phyloP scores from a whole-genome alignment of 75 land plant species.

The Larix kaempferi region DNA sequence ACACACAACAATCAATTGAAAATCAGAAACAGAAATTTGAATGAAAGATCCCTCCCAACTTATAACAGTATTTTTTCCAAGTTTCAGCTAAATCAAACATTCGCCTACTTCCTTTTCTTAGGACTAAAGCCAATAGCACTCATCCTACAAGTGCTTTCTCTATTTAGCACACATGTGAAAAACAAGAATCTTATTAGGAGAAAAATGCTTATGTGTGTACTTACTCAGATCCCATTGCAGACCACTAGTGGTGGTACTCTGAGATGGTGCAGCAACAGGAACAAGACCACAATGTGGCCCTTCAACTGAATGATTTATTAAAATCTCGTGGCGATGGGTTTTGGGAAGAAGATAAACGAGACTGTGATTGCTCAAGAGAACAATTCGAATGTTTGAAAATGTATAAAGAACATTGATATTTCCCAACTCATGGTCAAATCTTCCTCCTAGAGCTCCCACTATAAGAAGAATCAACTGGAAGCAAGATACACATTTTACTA shows the following conservation, averaged over 20 bases:
- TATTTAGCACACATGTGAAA: neutral
- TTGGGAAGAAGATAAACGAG: constrained; percentile 74
- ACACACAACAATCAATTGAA: constrained; percentile 1
- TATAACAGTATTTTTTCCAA: constrained; percentile 3
- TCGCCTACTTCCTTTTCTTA: neutral
- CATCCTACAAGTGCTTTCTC: neutral
- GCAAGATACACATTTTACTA: neutral
- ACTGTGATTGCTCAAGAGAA: constrained; percentile 83
- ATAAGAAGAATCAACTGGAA: constrained; percentile 74
- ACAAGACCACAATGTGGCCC: constrained; percentile 97
- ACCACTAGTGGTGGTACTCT: constrained; percentile 80
- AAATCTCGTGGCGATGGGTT: constrained; percentile 66
- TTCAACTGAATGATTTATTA: constrained; percentile 53
- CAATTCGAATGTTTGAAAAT: constrained; percentile 64
- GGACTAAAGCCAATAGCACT: neutral
- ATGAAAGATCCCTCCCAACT: neutral
- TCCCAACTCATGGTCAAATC: constrained; percentile 94
- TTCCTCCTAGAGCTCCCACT: constrained; percentile 91
- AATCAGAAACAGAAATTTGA: neutral
- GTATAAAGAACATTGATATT: constrained; percentile 76
- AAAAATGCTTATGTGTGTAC: constrained; percentile 8
- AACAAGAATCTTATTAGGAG: neutral
- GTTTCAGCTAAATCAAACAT: neutral
- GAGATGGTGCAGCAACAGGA: constrained; percentile 74
- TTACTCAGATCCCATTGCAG: constrained; percentile 89